phyloP scores from a whole-genome alignment of 2,329 filamentous ascomycete genomes.

The Nothopassalora personata region DNA sequence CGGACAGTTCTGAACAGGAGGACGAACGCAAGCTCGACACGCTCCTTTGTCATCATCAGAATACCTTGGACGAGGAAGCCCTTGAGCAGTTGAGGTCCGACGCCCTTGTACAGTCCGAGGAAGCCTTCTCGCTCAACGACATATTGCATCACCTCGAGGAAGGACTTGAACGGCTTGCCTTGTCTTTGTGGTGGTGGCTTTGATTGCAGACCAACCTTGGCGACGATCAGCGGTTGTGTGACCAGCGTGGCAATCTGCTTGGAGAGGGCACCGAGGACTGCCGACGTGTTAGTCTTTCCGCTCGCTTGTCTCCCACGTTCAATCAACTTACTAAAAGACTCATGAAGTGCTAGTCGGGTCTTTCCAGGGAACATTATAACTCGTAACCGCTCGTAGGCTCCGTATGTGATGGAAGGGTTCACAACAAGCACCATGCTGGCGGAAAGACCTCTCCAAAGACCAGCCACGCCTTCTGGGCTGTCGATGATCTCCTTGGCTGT shows the following conservation, averaged over 20 bases:
- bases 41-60: conserved; percentile 98
- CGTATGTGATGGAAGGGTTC: conserved; percentile 96
- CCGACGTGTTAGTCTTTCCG: conserved; percentile 1
- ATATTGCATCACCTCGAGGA: conserved; percentile 90
- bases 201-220: conserved; percentile 93
- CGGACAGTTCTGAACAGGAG: conserved; percentile 78
- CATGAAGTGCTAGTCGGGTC: conserved; percentile 68
- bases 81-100: conserved; percentile 88
- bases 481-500: conserved; percentile 86
- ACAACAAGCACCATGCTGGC: conserved; percentile 92
- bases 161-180: conserved; percentile 89
- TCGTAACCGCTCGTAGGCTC: conserved; percentile 86
- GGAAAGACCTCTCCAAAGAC: conserved; percentile 92
- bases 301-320: neutral
- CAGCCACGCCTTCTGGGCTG: conserved; percentile 81
- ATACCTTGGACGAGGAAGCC: conserved; percentile 90
- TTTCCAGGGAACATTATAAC: conserved; percentile 72
- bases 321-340: conserved; percentile 78
- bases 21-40: conserved; percentile 84
- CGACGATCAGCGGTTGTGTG: conserved; percentile 94
- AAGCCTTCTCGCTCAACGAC: conserved; percentile 84
- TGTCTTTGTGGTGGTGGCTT: conserved; percentile 77
- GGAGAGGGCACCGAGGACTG: conserved; percentile 82
- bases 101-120: conserved; percentile 89
- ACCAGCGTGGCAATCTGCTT: conserved; percentile 86